Percentiles rank a stretch among this genome's conserved stretches.
These are phyloP conservation scores for Coniophora puteana DNA, from an alignment of 1,284 basidiomycete genomes.

Conservation along the genomic window DNA sequence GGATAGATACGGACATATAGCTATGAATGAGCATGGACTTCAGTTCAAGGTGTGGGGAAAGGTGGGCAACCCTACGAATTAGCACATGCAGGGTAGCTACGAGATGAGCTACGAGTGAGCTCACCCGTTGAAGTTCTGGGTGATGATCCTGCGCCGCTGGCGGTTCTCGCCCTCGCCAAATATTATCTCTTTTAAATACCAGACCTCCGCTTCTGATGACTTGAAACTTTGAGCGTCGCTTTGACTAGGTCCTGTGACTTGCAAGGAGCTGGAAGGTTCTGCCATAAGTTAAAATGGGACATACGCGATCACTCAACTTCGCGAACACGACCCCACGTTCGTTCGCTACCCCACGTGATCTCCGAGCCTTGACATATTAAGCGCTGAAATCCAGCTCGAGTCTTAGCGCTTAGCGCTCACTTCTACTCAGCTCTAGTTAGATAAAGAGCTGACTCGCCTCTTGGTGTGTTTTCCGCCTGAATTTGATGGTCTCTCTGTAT, in stretches of 20 bases:
- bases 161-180: conserved; percentile 40
- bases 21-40: conserved; percentile 90
- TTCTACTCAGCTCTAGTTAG: too few species aligned
- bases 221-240: conserved; percentile 13
- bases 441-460: too few species aligned
- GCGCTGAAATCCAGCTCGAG: too few species aligned
- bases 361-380: too few species aligned
- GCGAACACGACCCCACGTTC: too few species aligned
- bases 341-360: too few species aligned
- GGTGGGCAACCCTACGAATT: conserved; percentile 1
- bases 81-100: conserved; percentile 4
- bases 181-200: conserved; percentile 72
- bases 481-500: too few species aligned
- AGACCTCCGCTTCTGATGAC: conserved; percentile 59
- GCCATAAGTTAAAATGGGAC: too few species aligned
- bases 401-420: too few species aligned
- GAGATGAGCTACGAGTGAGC: conserved; percentile 21
- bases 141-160: conserved; percentile 60
- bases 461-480: too few species aligned
- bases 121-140: conserved; percentile 79
- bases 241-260: conserved; percentile 22
- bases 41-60: too few species aligned
- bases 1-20: conserved; percentile 60
- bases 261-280: conserved; percentile 1
- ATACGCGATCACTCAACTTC: too few species aligned